Base-by-base conservation (phyloP, 176 grass and related monocot genomes). In the Triticum aestivum region DNA sequence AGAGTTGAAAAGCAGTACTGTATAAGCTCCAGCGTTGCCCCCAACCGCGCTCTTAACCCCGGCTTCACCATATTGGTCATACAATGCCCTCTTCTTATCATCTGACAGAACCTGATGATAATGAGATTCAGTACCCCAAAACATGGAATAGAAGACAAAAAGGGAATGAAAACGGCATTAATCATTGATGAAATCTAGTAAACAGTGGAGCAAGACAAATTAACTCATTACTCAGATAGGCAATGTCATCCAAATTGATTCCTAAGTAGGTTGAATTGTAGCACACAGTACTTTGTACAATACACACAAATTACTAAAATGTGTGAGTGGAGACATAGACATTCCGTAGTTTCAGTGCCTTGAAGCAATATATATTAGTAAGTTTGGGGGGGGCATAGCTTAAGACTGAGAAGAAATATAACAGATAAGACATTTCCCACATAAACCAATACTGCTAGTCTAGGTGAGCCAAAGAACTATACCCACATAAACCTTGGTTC, bases 41-140 rank as follows among this genome's bases (percentile, higher is more conserved):
- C 97, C 97, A 86, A 96, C 92, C 9, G 91, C 89, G 65, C 94
- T 98, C 86, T 96, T 96, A 80, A 98, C 86, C 39, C 97, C 97
- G 77, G 97, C 93, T 92, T 98, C 97, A 86, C 97, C 97, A 81
- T 98, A 98, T 79, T 96, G 97, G 83, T 98, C 94, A 87, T 98
- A 98, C 61, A 98, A 65, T 3, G 89, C 87, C 68, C 97, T 96
- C 88, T 98, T 96, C 80, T 98, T 91, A 82, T 98, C 96, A 92
- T 98, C 97, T 92, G 97, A 98, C 59, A 98, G 86, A 33, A 98
- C 92, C 97, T 98, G 92, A 65, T 63, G 83, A 90, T 44, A 90
- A 84, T 81, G 35, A 87, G 59, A 89, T 75, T 90, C 47, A 92
- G 61, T 82, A 80, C 26, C 52, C 30, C 74, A 38, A 69, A 91